A percentile compares a stretch with the other conserved stretches of the same genome.
Conservation (phyloP, 2,329 filamentous ascomycete species). For the Fusarium poae region DNA sequence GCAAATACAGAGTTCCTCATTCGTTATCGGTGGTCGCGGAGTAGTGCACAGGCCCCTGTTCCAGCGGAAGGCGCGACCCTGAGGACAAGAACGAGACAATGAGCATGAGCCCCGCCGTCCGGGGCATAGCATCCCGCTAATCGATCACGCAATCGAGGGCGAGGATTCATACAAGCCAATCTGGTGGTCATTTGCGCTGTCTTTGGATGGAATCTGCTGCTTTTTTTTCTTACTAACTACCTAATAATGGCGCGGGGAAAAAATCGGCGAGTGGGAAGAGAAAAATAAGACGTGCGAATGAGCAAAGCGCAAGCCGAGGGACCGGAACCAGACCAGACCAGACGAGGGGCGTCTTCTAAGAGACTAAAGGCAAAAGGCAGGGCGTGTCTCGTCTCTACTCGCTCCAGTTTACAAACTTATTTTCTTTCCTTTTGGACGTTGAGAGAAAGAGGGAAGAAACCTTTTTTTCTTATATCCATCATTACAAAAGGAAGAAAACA, state of each 20-base stretch:
- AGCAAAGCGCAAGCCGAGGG: conserved; percentile 42
- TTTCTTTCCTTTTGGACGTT: conserved; percentile 37
- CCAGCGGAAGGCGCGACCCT: conserved; percentile 41
- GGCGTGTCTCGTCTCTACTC: conserved; percentile 34
- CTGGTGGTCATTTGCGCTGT: conserved; percentile 33
- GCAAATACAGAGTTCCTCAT: conserved; percentile 46
- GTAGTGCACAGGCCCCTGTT: conserved; percentile 34
- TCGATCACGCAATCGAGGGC: conserved; percentile 51
- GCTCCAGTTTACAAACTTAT: conserved; percentile 43
- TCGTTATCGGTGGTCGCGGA: conserved; percentile 47
- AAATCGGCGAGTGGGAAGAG: conserved; percentile 44
- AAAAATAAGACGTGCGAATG: conserved; percentile 43
- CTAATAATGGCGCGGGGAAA: conserved; percentile 47
- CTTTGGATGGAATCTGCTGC: conserved; percentile 37
- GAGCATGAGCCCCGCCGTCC: conserved; percentile 48
- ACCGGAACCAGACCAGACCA: conserved; percentile 27
- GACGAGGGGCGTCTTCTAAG: conserved; percentile 37
- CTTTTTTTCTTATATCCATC: conserved; percentile 42
- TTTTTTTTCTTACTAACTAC: conserved; percentile 28
- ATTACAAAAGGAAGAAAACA: conserved; percentile 42
- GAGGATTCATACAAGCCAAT: conserved; percentile 50
- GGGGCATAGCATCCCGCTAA: conserved; percentile 51
- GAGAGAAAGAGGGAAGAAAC: conserved; percentile 49
- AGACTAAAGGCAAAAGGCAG: conserved; percentile 31
- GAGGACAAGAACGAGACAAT: conserved; percentile 33